Percentiles rank a stretch among this genome's conserved stretches.
Conservation (phyloP, 1,284 basidiomycete genomes). For the Amylostereum areolatum region DNA sequence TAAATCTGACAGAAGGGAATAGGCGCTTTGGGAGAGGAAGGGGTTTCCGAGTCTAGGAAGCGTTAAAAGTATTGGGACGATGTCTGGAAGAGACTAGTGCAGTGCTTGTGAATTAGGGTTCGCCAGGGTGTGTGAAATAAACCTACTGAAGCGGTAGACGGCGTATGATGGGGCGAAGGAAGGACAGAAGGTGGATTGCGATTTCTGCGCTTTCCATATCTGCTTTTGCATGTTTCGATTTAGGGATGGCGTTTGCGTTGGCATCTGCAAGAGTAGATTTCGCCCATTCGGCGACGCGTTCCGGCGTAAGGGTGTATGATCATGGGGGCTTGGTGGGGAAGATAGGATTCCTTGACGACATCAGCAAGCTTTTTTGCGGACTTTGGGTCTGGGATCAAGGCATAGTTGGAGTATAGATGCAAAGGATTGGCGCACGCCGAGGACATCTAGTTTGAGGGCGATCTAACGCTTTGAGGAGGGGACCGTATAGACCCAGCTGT, state of each 20-base stretch:
- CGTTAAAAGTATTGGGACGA: constrained; percentile 66
- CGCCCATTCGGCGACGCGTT: constrained; percentile 77
- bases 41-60: constrained; percentile 80
- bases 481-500: constrained; percentile 68
- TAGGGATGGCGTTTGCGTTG: constrained; percentile 52
- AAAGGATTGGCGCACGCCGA: constrained; percentile 70
- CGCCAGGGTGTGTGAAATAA: constrained; percentile 5
- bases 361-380: constrained; percentile 89
- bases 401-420: constrained; percentile 77
- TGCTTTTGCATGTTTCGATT: constrained; percentile 59
- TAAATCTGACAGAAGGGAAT: constrained; percentile 74
- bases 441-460: constrained; percentile 63
- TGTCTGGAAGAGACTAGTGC: constrained; percentile 59
- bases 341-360: constrained; percentile 73
- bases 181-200: constrained; percentile 78
- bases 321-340: constrained; percentile 71
- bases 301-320: constrained; percentile 81
- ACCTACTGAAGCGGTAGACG: constrained; percentile 63
- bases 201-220: constrained; percentile 61
- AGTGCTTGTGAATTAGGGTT: no score
- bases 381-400: constrained; percentile 89
- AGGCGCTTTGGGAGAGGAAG: constrained; percentile 80
- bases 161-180: constrained; percentile 60
- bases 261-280: constrained; percentile 64
- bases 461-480: constrained; percentile 63